Evolutionary conservation across 495 filamentous ascomycete genomes (phyloP).

Genomic region (Daldinia caldariorum): DNA sequence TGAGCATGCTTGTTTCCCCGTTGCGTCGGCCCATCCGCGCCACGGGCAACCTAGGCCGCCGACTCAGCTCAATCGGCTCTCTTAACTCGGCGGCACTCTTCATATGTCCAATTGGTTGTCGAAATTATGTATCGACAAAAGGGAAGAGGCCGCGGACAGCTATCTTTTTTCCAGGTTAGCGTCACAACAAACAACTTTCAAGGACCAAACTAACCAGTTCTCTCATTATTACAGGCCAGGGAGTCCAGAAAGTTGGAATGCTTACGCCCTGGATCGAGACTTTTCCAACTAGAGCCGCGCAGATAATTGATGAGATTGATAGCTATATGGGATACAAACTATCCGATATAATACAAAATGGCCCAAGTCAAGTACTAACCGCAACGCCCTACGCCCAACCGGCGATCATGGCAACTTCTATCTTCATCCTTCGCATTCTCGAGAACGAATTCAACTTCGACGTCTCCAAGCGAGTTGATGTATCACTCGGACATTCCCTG

Average conservation of each 20-base stretch:
- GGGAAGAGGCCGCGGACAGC: constrained; percentile 70
- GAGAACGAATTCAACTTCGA: constrained; percentile 86
- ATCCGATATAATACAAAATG: constrained; percentile 80
- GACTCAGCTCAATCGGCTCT: constrained; percentile 9
- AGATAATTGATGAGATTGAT: constrained; percentile 86
- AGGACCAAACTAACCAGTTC: constrained; percentile 12
- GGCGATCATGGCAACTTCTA: constrained; percentile 92
- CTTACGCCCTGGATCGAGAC: constrained; percentile 80
- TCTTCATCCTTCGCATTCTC: constrained; percentile 89
- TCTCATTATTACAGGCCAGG: constrained; percentile 72
- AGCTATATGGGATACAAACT: constrained; percentile 72
- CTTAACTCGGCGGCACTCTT: constrained; percentile 11
- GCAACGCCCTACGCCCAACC: constrained; percentile 90
- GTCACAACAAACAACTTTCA: neutral
- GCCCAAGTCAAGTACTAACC: constrained; percentile 78
- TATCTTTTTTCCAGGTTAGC: constrained; percentile 82
- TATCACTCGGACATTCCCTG: constrained; percentile 91
- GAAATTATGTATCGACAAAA: constrained; percentile 40
- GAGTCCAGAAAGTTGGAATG: constrained; percentile 96
- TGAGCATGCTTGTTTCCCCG: constrained; percentile 40
- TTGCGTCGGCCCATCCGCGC: constrained; percentile 35
- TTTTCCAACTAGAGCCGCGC: constrained; percentile 78
- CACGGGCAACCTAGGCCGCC: constrained; percentile 21
- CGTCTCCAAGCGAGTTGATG: constrained; percentile 72
- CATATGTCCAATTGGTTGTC: constrained; percentile 1